Base-by-base conservation (phyloP, 2,329 filamentous ascomycete genomes). In the Chrysoporthe cubensis region DNA sequence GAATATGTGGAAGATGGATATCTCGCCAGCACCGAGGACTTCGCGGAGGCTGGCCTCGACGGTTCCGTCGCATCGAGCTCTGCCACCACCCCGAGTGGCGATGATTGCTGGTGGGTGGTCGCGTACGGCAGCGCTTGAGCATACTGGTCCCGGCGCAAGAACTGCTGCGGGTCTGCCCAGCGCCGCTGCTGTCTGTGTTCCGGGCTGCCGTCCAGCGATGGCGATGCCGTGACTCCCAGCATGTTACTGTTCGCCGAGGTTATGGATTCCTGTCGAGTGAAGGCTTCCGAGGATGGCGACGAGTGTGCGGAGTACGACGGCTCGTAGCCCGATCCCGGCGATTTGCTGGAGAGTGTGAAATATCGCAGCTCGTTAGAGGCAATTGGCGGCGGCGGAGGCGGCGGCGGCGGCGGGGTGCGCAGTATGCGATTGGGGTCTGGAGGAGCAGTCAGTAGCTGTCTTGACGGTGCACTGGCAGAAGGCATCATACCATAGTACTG, bases 11-110 rank as follows among this genome's bases (percentile, higher is more conserved):
- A 48, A 11, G 65, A 43, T 16, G 42, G 34, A 4, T 52, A 56
- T n/a, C 44, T 40, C 18, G 48, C 7, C 42, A 57, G 42, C 32
- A 16, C 21, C 42, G 62, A n/a, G 14, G 56, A 26, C 44, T 61
- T 21, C 50, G 67, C 67, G 13, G 61, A 54, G 43, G 50, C 48
- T 40, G 61, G n/a, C 43, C 48, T 54, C 34, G 65, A 56, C 26
- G 44, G 57, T 3, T 21, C 43, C 48, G 46, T 60, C n/a, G 62
- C 68, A 21, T 69, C 68, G 32, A 65, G 68, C 59, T 69, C 68
- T 40, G 65, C 57, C 5, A 66, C 26, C 34, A 60, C 58, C 26
- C 18, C 54, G 32, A 60, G 34, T 4, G n/a, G 59, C 18, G 57
- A 54, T 13, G 34, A 11, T 50, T 62, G 50, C 13, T 50, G 57